Percentiles rank a stretch among this genome's conserved stretches.
phyloP scores from a whole-genome alignment of 129 eudicot genomes.

The Glebionis coronaria region DNA sequence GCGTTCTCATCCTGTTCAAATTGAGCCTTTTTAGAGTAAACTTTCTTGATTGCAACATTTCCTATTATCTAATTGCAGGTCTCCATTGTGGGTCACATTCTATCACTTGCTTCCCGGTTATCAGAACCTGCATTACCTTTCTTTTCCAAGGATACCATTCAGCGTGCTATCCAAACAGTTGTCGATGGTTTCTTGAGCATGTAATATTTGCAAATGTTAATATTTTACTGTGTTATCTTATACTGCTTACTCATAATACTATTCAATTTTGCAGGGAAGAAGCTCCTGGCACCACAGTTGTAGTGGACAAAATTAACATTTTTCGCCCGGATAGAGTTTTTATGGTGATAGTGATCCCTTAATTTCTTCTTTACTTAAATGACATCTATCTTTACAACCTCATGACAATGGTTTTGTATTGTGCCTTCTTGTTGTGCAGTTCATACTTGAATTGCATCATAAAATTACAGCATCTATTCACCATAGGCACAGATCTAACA shows the following conservation, averaged over 20 bases:
- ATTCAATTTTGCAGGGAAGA: constrained; percentile 56
- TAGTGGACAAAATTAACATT: constrained; percentile 83
- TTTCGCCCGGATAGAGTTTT: constrained; percentile 98
- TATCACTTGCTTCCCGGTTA: constrained; percentile 72
- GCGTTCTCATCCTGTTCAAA: no score
- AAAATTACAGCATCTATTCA: constrained; percentile 79
- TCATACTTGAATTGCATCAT: constrained; percentile 80
- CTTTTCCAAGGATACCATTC: constrained; percentile 61
- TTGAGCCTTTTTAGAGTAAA: no score
- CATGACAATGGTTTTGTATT: constrained; percentile 15
- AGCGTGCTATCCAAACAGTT: constrained; percentile 68
- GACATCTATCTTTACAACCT: constrained; percentile 5
- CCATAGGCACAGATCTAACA: constrained; percentile 67
- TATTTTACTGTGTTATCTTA: not conserved
- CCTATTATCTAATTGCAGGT: constrained; percentile 50
- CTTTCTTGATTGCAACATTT: constrained; percentile 14
- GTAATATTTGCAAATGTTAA: constrained; percentile 26
- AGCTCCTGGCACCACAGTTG: constrained; percentile 38
- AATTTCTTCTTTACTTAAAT: constrained; percentile 7
- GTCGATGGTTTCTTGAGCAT: constrained; percentile 93
- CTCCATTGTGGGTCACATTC: constrained; percentile 67
- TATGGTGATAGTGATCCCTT: constrained; percentile 44
- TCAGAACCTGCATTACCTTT: constrained; percentile 75
- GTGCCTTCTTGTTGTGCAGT: constrained; percentile 48
- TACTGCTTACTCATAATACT: constrained; percentile 15